Base-by-base conservation (phyloP, 192 early-diverging fungal species). In the Gryganskiella cystojenkinii region DNA sequence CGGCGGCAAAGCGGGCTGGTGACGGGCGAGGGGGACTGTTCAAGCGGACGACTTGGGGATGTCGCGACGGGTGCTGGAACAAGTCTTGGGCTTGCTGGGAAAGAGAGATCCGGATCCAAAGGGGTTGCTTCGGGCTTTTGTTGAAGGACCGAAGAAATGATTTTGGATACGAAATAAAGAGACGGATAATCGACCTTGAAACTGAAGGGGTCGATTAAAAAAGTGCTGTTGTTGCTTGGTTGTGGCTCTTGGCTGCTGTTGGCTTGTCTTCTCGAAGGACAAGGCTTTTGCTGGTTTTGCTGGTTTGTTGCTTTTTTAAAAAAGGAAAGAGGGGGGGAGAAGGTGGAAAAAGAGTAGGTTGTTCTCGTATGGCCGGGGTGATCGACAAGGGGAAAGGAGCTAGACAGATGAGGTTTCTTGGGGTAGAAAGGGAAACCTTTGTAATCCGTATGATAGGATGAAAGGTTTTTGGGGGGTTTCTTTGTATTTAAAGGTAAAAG, bases 401-500 rank as follows among this genome's bases (percentile, higher is more conserved):
- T 35, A 40, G 37, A 40, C 13, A 13, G 37, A 13, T n/a, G 37
- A 13, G 5, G 37, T 40, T 40, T 40, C 37, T 40, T 40, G 55
- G 20, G 49, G 50, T 6, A 40, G n/a, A 22, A 56, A 56, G 33
- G 33, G 55, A 27, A 31, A 19, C 33, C 31, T 56, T 31, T 56
- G 30, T 33, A 50, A 50, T 56, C 55, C 55, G 55, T 56, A 56
- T 17, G 33, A 56, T 56, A 56, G 55, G 55, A 56, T 33, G 55
- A 56, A 56, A 56, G 33, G 33, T 31, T 31, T 33, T 9, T 56
- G 28, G 5, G 33, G 27, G 4, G 30, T 31, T 19, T 33, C 47
- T 33, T 58, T 4, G 42, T 53, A 35, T 53, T 45, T 8, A 42
- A 65, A 33, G 22, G 51, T 27, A 49, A 58, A 54, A 28, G 35